phyloP scores from a whole-genome alignment of 805 yeast species.

The Candida pseudoglaebosa region DNA sequence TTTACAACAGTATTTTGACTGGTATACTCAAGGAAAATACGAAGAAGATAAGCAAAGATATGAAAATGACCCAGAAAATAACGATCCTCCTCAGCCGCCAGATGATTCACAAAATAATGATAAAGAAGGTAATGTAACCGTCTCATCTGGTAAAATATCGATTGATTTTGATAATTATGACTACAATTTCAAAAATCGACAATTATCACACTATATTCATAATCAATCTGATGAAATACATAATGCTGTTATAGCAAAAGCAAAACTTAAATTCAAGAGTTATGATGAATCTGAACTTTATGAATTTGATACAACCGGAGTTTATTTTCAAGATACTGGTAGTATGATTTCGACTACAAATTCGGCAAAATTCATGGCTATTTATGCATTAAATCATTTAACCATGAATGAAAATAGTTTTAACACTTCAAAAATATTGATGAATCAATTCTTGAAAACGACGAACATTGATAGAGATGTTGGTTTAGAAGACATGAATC shows the following conservation, averaged over 20 bases:
- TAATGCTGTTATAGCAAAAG: slow-evolving; percentile 31
- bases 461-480: slow-evolving; percentile 39
- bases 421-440: slow-evolving; percentile 41
- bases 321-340: slow-evolving; percentile 66
- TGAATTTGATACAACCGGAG: slow-evolving; percentile 50
- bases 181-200: slow-evolving; percentile 21
- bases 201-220: slow-evolving; percentile 12
- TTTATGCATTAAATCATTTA: slow-evolving; percentile 59
- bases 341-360: slow-evolving; percentile 53
- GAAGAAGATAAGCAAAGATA: slow-evolving; percentile 24
- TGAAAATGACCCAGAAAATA: slow-evolving; percentile 24
- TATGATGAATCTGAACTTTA: slow-evolving; percentile 47
- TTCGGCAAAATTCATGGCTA: slow-evolving; percentile 62
- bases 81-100: slow-evolving; percentile 13
- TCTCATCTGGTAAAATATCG: slow-evolving; percentile 21
- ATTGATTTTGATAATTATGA: slow-evolving; percentile 19
- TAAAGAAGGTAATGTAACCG: slow-evolving; percentile 28
- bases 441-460: slow-evolving; percentile 41
- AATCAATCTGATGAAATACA: slow-evolving; percentile 15
- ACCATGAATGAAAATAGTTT: slow-evolving; percentile 39
- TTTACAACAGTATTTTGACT: slow-evolving; percentile 26
- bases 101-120: slow-evolving; percentile 5
- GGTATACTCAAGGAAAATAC: slow-evolving; percentile 19
- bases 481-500: slow-evolving; percentile 34
- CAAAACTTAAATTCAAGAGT: slow-evolving; percentile 36